Evolutionary conservation across 2,329 filamentous ascomycete species (phyloP), one percentile per base, ranked within the genome.

Genomic region (Myriosclerotinia scirpicola): DNA sequence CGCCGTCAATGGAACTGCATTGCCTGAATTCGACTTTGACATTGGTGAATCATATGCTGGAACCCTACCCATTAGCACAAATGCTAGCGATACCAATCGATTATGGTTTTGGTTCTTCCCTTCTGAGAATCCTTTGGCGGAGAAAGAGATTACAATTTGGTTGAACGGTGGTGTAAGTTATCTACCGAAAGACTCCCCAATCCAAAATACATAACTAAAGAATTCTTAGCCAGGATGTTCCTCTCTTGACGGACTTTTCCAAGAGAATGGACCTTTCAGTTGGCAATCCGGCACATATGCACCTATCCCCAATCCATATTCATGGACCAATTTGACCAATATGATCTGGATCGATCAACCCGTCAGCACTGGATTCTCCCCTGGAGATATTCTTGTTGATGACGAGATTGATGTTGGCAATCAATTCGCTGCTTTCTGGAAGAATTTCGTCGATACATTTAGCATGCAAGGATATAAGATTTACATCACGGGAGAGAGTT

Each of bases 201-300:
- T 20, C 14, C 1, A 30, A 40, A 36, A 22, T 38, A 55, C 15
- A 46, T 55, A 22, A 8, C 61, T 64, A 55, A 64, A 20, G 14
- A 7, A 5, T 1, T 22, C 40, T 34, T 11, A 65, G 63, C 66
- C 95, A 42, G 95, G 95, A 74, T 98, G 94, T 84, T 97, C 93
- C 36, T 97, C 93, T 59, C 83, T 98, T 74, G 97, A 93, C 71
- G 95, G 95, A 71, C 87, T 98, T 67, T 97, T 99, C 85, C 90
- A 73, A 66, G 73, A 74, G 66, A 72, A 74, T 54, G 73, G 74
- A 6, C 73, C 73, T 20, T 72, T 74, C 42, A 42, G 72, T 6
- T 75, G 74, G 73, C 74, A 73, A 59, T 65, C 70, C 2, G 74
- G 74, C 48, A 74, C 71, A 40, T 75, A 71, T 55, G 65, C 61